Evolutionary conservation across 805 yeast genomes (phyloP), one percentile per base, ranked within the genome.

Genomic region (Starmera dryadoides): DNA sequence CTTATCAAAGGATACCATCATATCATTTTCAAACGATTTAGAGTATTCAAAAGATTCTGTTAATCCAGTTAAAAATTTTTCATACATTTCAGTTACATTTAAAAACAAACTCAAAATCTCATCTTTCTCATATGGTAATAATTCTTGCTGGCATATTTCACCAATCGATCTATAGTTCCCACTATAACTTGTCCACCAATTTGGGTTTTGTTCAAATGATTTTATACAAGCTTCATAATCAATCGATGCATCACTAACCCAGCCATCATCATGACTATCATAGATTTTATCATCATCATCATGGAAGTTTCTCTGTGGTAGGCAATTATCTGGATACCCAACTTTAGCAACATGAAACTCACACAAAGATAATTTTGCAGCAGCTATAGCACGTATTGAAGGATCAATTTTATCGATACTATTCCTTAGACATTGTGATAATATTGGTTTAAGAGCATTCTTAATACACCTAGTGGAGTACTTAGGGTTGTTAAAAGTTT

Each of bases 171-270:
- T 66, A 53, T 74, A 80, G 49, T 80, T 73, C 0, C 86, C 86
- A 44, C 79, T 79, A 50, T 72, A 81, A 0, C 81, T 77, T 0
- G 88, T 80, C 91, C 91, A 82, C 71, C 81, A 76, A 47, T 80
- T 83, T 0, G 77, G 64, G 3, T 64, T 58, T 18, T 48, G 48
- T 39, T 74, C 73, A 30, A 75, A 44, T 2, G 61, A 56, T 4
- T 45, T 37, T 23, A 76, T 59, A 43, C 82, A 77, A 1, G 41
- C 44, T 17, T 55, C 55, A 34, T 56, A 46, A 28, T 57, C 46
- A 4, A 50, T 40, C 11, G 12, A 25, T 12, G 4, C n/a, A 25
- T 25, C 28, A n/a, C n/a, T n/a, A 25, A 25, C 28, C n/a, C 4
- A 31, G 2, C 18, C 31, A 6, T 8, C 39, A 10, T 36, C 52